phyloP scores from a whole-genome alignment of 345 rosid species.

The Eucalyptus curtisii region DNA sequence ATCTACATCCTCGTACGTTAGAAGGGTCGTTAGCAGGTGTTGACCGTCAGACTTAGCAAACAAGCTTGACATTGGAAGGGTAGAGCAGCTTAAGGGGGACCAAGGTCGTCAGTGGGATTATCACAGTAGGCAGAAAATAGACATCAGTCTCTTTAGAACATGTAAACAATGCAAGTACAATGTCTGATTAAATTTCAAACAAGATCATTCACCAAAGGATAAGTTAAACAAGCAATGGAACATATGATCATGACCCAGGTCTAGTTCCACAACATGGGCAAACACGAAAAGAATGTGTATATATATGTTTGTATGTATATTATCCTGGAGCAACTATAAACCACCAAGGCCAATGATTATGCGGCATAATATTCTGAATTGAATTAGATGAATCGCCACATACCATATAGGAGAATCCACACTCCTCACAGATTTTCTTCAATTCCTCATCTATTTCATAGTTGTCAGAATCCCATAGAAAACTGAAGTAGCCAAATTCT shows the following conservation, averaged over 20 bases:
- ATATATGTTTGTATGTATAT: no score
- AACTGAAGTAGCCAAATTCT: constrained; percentile 85
- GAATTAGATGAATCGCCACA: neutral
- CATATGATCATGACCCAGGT: neutral
- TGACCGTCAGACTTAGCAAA: neutral
- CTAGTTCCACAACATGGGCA: neutral
- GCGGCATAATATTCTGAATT: neutral
- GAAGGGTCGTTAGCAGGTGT: neutral
- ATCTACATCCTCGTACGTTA: neutral
- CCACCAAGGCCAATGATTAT: neutral
- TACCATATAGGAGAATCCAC: constrained; percentile 81
- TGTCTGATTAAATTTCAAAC: neutral
- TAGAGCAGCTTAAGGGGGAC: no score
- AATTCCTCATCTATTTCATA: constrained; percentile 69
- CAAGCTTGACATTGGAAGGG: no score
- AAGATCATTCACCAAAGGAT: neutral
- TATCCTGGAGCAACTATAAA: neutral
- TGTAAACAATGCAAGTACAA: neutral
- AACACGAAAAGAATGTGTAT: neutral
- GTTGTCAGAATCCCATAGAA: constrained; percentile 78
- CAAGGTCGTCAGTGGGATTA: no score
- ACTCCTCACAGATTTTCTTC: constrained; percentile 69
- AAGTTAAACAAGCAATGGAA: neutral
- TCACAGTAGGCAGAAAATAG: no score
- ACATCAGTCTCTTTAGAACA: no score